A percentile compares a stretch with the other conserved stretches of the same genome.
Evolutionary conservation across 805 yeast genomes (phyloP).

Genomic region (Yamadazyma tumulicola): DNA sequence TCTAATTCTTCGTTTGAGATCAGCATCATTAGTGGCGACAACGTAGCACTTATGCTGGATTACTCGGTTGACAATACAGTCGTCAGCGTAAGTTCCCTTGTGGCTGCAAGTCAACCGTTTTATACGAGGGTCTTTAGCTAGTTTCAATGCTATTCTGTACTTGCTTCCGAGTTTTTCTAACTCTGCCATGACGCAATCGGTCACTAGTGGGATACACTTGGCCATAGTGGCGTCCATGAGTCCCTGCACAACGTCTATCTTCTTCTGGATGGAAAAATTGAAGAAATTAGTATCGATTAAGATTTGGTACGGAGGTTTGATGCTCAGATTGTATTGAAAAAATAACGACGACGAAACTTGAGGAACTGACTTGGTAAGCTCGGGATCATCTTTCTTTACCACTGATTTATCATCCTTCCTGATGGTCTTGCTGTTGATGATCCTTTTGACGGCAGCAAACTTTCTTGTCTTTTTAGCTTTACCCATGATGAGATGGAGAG

Average conservation of each 20-base stretch:
- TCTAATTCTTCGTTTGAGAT: conserved; percentile 86
- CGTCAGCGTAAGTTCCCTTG: conserved; percentile 97
- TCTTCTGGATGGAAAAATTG: conserved; percentile 94
- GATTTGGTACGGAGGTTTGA: conserved; percentile 97
- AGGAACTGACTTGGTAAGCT: conserved; percentile 54
- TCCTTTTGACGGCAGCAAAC: conserved; percentile 89
- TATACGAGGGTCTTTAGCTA: conserved; percentile 93
- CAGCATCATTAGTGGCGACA: conserved; percentile 98
- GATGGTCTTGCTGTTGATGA: conserved; percentile 69
- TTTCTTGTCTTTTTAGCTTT: conserved; percentile 96
- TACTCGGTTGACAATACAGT: conserved; percentile 88
- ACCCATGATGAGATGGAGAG: conserved; percentile 56
- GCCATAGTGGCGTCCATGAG: conserved; percentile 96
- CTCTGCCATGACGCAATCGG: conserved; percentile 98
- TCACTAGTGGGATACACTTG: conserved; percentile 90
- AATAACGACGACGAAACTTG: conserved; percentile 95
- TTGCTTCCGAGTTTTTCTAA: conserved; percentile 93
- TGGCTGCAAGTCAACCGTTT: conserved; percentile 85
- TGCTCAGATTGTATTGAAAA: conserved; percentile 90
- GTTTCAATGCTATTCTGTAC: conserved; percentile 84
- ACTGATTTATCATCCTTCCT: conserved; percentile 44
- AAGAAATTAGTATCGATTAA: conserved; percentile 95
- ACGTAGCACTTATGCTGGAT: conserved; percentile 95
- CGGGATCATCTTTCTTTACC: conserved; percentile 56
- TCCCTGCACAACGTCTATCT: conserved; percentile 90